Base-by-base conservation (phyloP, 2,329 filamentous ascomycete species). In the Diaporthe capsici region DNA sequence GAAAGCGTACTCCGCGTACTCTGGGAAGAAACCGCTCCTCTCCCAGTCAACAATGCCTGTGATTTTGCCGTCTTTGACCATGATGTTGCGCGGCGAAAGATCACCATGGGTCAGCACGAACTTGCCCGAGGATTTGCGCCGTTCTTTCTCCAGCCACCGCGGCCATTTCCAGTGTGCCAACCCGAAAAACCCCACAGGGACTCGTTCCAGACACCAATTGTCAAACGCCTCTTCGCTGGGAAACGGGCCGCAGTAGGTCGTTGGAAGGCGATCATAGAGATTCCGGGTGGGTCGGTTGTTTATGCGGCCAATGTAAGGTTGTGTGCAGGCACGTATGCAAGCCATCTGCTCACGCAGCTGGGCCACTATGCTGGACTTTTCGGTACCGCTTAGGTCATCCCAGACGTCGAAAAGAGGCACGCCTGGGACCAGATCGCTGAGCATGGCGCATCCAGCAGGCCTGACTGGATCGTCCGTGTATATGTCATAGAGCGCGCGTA, bases 11-110 rank as follows among this genome's bases (percentile, higher is more conserved):
- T 76, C 76, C 4, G 72, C 75, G 60, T 77, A 77, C 37, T 76
- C 75, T 7, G 76, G 76, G 57, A 73, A 77, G 51, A 76, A 76
- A 3, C 76, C 76, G 51, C 76, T 75, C 31, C 58, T 63, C 20
- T 76, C 76, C 76, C 76, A 77, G 68, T 76, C 75, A 15, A 77
- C 47, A 37, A 77, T 77, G 10, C 75, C 76, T 15, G 72, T 75
- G 15, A 76, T 63, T 0, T 63, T 53, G 0, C 49, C 68, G 12
- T 68, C 68, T 6, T 75, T 51, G 2, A 71, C 68, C 51, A 76
- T 49, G 53, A 77, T 76, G 49, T 77, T 76, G 6, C 75, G 68
- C 34, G 75, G 67, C 15, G 61, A 57, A 15, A 73, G 58, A 22
- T 73, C 71, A 10, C 71, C 71, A 31, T 73, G 71, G 8, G 71